Conservation (phyloP, 148 eudicot genomes). For the Chenopodium suecicum region DNA sequence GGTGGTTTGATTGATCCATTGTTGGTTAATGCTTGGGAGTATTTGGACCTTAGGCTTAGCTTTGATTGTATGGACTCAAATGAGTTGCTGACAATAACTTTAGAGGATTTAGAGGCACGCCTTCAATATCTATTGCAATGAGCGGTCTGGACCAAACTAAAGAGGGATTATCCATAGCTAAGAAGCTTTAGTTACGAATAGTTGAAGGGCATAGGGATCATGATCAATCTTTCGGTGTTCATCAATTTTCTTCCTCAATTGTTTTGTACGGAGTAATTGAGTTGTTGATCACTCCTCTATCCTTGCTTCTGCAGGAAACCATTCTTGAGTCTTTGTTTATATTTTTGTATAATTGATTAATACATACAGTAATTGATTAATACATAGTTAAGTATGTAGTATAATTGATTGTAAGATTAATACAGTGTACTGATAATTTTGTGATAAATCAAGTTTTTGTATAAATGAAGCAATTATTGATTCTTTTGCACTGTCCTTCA, state of each 20-base stretch:
- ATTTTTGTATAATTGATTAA: not conserved
- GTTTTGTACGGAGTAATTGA: slow-evolving; percentile 11
- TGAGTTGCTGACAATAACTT: slow-evolving; percentile 75
- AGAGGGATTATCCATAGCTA: not conserved
- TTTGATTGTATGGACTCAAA: slow-evolving; percentile 87
- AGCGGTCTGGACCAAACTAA: slow-evolving; percentile 8
- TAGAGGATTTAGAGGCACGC: slow-evolving; percentile 75
- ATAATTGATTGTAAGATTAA: not conserved
- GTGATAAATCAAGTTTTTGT: slow-evolving; percentile 3
- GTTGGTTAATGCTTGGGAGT: slow-evolving; percentile 90
- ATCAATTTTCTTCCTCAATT: slow-evolving; percentile 13
- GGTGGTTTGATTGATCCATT: slow-evolving; percentile 88
- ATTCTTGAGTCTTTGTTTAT: not conserved
- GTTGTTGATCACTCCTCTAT: not conserved
- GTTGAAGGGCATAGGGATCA: not conserved
- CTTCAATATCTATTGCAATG: slow-evolving; percentile 52
- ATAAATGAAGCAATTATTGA: slow-evolving; percentile 14
- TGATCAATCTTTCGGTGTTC: not conserved
- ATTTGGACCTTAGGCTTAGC: slow-evolving; percentile 79
- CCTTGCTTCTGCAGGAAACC: not conserved
- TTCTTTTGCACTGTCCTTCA: not conserved
- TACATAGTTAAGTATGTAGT: not conserved
- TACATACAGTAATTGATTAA: no score
- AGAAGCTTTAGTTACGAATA: not conserved
- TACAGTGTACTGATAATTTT: slow-evolving; percentile 4